Base-by-base conservation (phyloP, 73 alveolate genomes). In the Symbiodinium pilosum region DNA sequence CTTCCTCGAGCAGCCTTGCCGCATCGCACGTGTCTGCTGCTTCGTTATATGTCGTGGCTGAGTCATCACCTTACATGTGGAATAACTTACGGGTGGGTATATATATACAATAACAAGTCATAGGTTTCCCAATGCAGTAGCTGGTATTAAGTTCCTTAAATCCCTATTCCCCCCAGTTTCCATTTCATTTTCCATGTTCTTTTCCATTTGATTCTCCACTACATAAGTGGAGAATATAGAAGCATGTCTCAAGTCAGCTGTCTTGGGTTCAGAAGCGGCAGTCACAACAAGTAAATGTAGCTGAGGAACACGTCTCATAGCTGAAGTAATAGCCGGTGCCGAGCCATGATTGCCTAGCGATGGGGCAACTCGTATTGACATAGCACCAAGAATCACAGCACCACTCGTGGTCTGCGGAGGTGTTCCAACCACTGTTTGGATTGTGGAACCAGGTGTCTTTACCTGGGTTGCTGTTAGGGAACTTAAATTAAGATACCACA, bases 351-450 rank as follows among this genome's bases (percentile, higher is more conserved):
- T 42, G 47, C 83, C 44, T 92, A 4, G 98, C 98, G n/a, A 92
- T 92, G 84, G 98, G 98, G 42, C 98, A 92, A 42, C 47, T 44
- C n/a, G 7, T 26, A 47, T 69, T 73, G 91, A 92, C 98, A 34
- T 92, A 92, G 86, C 98, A 92, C 98, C 98, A 92, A 83, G 91
- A 43, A 38, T 92, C 98, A 32, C 98, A 92, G 59, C 98, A 92
- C 98, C 98, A 92, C 20, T 91, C 88, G 30, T 92, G 92, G 59
- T 69, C 98, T 18, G 98, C 40, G 32, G 91, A 92, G 7, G 77
- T 20, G 83, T 73, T 92, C 92, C 92, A 73, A 47, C 91, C 64
- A 73, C 81, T 73, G 83, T 75, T 59, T 36, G 83, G 38, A 36
- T 92, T 83, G 87, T 77, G 47, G 51, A 34, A 34, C 52, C 87